phyloP scores from a whole-genome alignment of 129 eudicot genomes.

The Logfia minima region DNA sequence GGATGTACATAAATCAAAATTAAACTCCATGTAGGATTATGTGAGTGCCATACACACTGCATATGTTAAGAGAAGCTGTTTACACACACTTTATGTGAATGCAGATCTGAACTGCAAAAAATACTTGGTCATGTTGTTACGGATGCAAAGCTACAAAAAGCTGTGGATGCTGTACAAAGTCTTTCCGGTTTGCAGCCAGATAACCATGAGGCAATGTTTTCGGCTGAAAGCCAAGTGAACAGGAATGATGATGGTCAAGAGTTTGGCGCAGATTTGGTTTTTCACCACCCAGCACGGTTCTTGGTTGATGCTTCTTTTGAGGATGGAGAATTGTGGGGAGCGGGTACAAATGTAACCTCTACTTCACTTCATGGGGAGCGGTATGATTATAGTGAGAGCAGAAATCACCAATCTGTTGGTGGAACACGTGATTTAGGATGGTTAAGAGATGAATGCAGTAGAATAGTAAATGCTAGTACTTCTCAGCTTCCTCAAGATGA shows the following conservation, averaged over 20 bases:
- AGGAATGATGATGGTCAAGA: slow-evolving; percentile 48
- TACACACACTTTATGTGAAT: slow-evolving; percentile 21
- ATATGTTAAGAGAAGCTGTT: neutral
- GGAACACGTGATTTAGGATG: slow-evolving; percentile 69
- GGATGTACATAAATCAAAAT: neutral
- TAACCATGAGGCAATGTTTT: slow-evolving; percentile 26
- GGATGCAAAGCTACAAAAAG: slow-evolving; percentile 56
- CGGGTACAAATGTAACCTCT: slow-evolving; percentile 43
- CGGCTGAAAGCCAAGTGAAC: slow-evolving; percentile 37
- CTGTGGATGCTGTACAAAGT: slow-evolving; percentile 55
- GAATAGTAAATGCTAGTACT: slow-evolving; percentile 63
- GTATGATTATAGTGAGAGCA: slow-evolving; percentile 43
- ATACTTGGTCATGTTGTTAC: slow-evolving; percentile 64
- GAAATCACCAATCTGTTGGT: slow-evolving; percentile 39
- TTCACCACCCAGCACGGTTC: slow-evolving; percentile 76
- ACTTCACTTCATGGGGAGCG: slow-evolving; percentile 53
- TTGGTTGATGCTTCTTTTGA: slow-evolving; percentile 73
- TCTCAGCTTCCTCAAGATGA: slow-evolving; percentile 94
- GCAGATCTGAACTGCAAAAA: slow-evolving; percentile 84
- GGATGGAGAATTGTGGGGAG: slow-evolving; percentile 53
- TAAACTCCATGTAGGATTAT: neutral
- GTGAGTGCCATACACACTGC: neutral
- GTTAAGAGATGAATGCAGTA: slow-evolving; percentile 76
- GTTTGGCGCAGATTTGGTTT: slow-evolving; percentile 85
- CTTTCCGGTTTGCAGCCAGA: slow-evolving; percentile 64